Evolutionary conservation across 495 filamentous ascomycete genomes (phyloP).

Genomic region (Umbilicaria muhlenbergii): DNA sequence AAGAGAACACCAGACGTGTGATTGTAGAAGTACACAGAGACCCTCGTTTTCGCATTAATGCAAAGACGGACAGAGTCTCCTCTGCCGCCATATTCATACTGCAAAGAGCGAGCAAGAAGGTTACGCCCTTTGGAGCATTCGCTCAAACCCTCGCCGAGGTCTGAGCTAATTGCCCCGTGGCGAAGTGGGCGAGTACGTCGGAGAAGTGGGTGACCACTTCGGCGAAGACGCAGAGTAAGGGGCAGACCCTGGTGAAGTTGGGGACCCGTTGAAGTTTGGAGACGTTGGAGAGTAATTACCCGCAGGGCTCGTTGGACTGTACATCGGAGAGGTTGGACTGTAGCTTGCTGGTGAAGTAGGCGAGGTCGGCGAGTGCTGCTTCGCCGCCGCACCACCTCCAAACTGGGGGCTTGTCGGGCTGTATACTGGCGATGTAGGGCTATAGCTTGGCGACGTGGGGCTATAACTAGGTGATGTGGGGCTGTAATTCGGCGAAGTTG

Average conservation of each 20-base stretch:
- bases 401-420: slow-evolving; percentile 39
- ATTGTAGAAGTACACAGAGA: too few species aligned
- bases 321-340: slow-evolving; percentile 54
- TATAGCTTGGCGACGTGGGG: slow-evolving; percentile 40
- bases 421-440: slow-evolving; percentile 31
- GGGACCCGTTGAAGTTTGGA: slow-evolving; percentile 48
- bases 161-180: slow-evolving; percentile 5
- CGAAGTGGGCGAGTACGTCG: slow-evolving; percentile 19
- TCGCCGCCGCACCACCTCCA: slow-evolving; percentile 26
- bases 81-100: too few species aligned
- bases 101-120: too few species aligned
- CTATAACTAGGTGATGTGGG: slow-evolving; percentile 45
- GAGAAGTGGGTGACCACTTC: slow-evolving; percentile 40
- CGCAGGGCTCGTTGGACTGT: slow-evolving; percentile 60
- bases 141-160: too few species aligned
- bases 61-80: too few species aligned
- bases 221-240: slow-evolving; percentile 35
- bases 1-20: too few species aligned
- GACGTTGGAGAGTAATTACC: slow-evolving; percentile 65
- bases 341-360: slow-evolving; percentile 39
- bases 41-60: too few species aligned
- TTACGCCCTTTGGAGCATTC: too few species aligned
- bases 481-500: slow-evolving; percentile 30
- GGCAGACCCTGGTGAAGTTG: slow-evolving; percentile 34
- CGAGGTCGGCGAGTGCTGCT: slow-evolving; percentile 43